Conservation (phyloP, 192 early-diverging fungal species). For the Allomyces javanicus region DNA sequence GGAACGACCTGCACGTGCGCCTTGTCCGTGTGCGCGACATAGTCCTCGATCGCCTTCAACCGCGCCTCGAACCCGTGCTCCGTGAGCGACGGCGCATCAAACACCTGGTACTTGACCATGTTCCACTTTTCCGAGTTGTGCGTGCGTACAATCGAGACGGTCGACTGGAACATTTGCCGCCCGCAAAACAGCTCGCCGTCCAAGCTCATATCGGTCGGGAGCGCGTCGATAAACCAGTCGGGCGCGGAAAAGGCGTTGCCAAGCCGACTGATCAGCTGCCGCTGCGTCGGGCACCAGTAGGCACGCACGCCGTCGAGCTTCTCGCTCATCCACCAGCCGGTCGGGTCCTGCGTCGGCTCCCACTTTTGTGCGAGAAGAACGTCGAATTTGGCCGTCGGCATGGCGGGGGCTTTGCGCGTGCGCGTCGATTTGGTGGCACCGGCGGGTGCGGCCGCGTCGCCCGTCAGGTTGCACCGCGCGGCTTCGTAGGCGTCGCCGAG, state of each 20-base stretch:
- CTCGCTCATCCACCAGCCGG: constrained; percentile 52
- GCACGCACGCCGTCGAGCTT: constrained; percentile 54
- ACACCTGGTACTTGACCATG: constrained; percentile 31
- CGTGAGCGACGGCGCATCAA: constrained; percentile 36
- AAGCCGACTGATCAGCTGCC: constrained; percentile 26
- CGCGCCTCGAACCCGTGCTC: constrained; percentile 27
- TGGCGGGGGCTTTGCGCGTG: neutral
- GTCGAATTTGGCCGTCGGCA: neutral
- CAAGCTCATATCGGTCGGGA: constrained; percentile 32
- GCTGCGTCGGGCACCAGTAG: constrained; percentile 28
- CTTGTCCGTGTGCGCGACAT: constrained; percentile 11
- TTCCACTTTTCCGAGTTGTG: constrained; percentile 23
- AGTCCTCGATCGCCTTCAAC: constrained; percentile 18
- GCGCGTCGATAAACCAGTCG: constrained; percentile 16
- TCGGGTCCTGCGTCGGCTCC: constrained; percentile 28
- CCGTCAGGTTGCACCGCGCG: constrained; percentile 8
- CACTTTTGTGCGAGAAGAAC: constrained; percentile 20
- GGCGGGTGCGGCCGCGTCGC: neutral
- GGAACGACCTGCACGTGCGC: constrained; percentile 22
- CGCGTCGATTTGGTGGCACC: neutral
- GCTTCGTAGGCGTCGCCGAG: constrained; percentile 21
- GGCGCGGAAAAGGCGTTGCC: constrained; percentile 39
- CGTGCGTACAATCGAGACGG: constrained; percentile 41
- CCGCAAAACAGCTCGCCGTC: constrained; percentile 56
- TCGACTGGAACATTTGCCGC: constrained; percentile 36